Base-by-base conservation (phyloP, 2,329 filamentous ascomycete species). In the Aspergillus alliaceus region DNA sequence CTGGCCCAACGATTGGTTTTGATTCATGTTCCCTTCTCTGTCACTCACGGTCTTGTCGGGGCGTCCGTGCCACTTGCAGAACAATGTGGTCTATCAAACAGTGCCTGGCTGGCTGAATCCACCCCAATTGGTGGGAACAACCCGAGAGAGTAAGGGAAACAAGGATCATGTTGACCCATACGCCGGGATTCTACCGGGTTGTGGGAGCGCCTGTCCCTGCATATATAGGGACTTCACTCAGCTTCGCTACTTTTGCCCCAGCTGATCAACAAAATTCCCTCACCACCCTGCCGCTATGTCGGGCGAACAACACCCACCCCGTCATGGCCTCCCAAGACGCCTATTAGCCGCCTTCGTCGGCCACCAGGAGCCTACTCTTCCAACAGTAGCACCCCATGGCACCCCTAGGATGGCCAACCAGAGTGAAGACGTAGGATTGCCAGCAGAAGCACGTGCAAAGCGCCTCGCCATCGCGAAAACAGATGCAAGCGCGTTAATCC, bases 401-500 rank as follows among this genome's bases (percentile, higher is more conserved):
- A n/a, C 18, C 4, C 37, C 50, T 15, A 12, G 24, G 20, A 51
- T 31, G 50, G 15, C 37, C 24, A 24, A 49, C 6, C 29, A 25
- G 11, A 34, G 18, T 18, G 20, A 53, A n/a, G 14, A 6, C 22
- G 24, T 34, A 18, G 31, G 24, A 18, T 2, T 42, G 14, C 20
- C 50, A 24, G 18, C 35, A 22, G 35, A 31, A 40, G 18, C 42
- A 50, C 57, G 46, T 31, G 42, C 63, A 29, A 63, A 60, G 48
- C 65, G 59, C n/a, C 55, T 64, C 27, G 56, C 57, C 1, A 42
- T 62, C n/a, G 49, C 56, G 0, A 59, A 54, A 15, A 66, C 64
- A 27, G 57, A 72, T 7, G 40, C 61, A 20, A 58, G 63, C 37
- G 53, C 58, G 20, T 65, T 74, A 47, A 70, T 75, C 32, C 72